These are phyloP conservation scores for Cordyceps tenuipes DNA, from an alignment of 2,329 filamentous ascomycete genomes.

Conservation along the genomic window DNA sequence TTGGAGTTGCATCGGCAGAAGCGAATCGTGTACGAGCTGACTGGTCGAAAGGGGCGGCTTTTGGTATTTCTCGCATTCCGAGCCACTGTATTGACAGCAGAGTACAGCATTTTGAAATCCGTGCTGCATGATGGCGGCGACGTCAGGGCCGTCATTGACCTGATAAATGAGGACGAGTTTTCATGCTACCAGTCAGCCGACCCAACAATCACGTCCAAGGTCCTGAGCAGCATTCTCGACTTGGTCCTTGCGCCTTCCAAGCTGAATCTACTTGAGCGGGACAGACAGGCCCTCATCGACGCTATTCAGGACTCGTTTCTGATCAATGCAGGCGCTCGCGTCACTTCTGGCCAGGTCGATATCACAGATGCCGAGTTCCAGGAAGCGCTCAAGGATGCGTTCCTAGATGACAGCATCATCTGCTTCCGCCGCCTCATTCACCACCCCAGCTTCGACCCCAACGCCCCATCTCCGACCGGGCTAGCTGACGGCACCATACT, in stretches of 20 bases:
- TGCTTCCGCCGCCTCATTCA: conserved; percentile 21
- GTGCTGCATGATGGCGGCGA: conserved; percentile 14
- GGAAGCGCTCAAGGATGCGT: conserved; percentile 17
- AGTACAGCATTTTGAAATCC: conserved; percentile 19
- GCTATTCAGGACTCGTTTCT: not conserved
- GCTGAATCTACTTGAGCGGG: not conserved
- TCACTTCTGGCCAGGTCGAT: not conserved
- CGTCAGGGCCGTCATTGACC: conserved; percentile 16
- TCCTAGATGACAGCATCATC: conserved; percentile 20
- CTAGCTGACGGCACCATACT: conserved; percentile 20
- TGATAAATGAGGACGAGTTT: conserved; percentile 7
- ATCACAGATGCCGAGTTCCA: conserved; percentile 17
- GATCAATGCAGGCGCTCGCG: not conserved
- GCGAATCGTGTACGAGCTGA: not conserved
- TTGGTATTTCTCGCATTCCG: conserved; percentile 21
- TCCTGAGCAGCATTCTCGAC: conserved; percentile 7
- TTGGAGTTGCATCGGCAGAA: conserved; percentile 12
- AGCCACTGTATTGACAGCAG: conserved; percentile 17
- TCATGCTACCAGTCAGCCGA: not conserved
- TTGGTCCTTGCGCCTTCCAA: conserved; percentile 8
- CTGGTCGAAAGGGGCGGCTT: not conserved
- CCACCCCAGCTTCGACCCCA: conserved; percentile 25
- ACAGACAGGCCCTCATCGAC: not conserved
- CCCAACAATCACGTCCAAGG: not conserved
- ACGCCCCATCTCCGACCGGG: conserved; percentile 15